phyloP scores from a whole-genome alignment of 345 rosid species.

The Turritis glabra region DNA sequence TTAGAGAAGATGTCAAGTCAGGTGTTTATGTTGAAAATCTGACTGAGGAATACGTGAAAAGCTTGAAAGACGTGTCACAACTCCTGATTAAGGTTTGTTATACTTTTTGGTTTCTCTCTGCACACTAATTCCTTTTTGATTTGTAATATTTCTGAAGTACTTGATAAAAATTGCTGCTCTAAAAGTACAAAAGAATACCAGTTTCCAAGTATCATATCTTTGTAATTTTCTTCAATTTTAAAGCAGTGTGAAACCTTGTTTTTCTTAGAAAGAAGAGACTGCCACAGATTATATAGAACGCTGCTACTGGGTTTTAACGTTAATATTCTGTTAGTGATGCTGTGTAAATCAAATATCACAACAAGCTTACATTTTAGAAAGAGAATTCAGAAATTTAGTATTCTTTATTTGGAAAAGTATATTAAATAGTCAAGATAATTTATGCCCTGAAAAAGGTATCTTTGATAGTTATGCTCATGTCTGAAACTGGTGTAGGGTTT shows the following conservation, averaged over 20 bases:
- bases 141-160: neutral
- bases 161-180: too few species aligned
- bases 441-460: neutral
- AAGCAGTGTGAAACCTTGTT: neutral
- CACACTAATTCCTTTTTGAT: neutral
- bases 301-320: neutral
- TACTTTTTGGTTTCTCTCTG: neutral
- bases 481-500: conserved; percentile 56
- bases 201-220: neutral
- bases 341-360: neutral
- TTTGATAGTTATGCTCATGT: neutral
- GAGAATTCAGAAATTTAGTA: neutral
- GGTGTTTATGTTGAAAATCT: neutral
- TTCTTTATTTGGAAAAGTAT: neutral
- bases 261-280: neutral
- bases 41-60: neutral
- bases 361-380: neutral
- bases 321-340: neutral
- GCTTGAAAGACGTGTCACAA: neutral
- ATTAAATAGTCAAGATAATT: neutral
- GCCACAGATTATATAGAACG: neutral
- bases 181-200: neutral
- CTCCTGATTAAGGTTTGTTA: neutral
- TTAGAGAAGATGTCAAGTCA: neutral
- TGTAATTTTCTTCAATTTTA: too few species aligned